Percentiles rank a stretch among this genome's conserved stretches.
Evolutionary conservation across 108 stramenopile genomes (phyloP).

Genomic region (Nitzschia palea): DNA sequence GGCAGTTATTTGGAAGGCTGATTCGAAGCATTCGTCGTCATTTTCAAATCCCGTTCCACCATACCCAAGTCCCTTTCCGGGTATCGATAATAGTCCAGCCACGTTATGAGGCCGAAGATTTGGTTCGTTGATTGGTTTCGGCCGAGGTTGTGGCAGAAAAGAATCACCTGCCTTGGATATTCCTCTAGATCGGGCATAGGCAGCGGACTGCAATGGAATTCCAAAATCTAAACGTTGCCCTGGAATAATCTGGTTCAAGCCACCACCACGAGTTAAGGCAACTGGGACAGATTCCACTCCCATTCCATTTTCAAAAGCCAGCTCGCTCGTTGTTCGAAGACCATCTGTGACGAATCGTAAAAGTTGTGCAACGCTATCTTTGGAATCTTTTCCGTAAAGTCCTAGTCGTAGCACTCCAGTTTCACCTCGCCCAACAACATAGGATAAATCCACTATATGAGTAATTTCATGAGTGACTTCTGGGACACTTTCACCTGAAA

Average conservation of each 20-base stretch:
- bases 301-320: conserved; percentile 60
- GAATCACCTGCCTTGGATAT: conserved; percentile 31
- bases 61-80: conserved; percentile 76
- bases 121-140: conserved; percentile 45
- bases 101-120: conserved; percentile 45
- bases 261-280: conserved; percentile 44
- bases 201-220: conserved; percentile 62
- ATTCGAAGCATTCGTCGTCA: conserved; percentile 73
- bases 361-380: conserved; percentile 47
- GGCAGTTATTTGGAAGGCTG: conserved; percentile 72
- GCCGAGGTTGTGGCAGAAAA: conserved; percentile 65
- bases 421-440: conserved; percentile 59
- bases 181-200: conserved; percentile 57
- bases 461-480: conserved; percentile 41
- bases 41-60: conserved; percentile 63
- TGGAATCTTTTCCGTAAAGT: conserved; percentile 64
- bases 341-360: conserved; percentile 55
- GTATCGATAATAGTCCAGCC: conserved; percentile 69
- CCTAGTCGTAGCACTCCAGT: conserved; percentile 51
- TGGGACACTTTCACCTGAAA: conserved; percentile 50
- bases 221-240: conserved; percentile 69
- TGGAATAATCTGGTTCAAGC: conserved; percentile 51
- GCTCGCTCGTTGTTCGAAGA: conserved; percentile 48
- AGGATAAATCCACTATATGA: conserved; percentile 48
- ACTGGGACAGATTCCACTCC: conserved; percentile 49